Conservation (phyloP, 116 monocot genomes). For the Cymodocea nodosa region DNA sequence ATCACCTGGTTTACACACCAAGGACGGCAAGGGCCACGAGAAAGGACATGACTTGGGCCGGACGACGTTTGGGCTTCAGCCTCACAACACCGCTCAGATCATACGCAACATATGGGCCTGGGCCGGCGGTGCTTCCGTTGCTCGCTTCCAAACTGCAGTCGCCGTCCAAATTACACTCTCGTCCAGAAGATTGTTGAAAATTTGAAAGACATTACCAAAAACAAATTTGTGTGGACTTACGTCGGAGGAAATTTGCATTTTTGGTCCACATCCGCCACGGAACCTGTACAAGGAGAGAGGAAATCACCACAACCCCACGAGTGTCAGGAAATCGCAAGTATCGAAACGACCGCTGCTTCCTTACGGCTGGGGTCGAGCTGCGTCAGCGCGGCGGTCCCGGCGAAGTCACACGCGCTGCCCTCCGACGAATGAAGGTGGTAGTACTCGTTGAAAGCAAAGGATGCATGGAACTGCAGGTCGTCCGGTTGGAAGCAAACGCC, state of each 20-base stretch:
- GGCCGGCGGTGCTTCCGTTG: conserved; percentile 16
- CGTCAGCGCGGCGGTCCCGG: conserved; percentile 66
- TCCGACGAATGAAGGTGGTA: conserved; percentile 33
- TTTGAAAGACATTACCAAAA: not conserved
- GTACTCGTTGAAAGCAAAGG: conserved; percentile 92
- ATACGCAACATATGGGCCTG: not conserved
- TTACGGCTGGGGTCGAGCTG: conserved; percentile 55
- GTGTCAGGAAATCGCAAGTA: too few species aligned
- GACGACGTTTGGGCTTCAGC: too few species aligned
- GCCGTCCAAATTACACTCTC: not conserved
- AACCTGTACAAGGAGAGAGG: conserved; percentile 8
- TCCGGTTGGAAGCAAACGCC: conserved; percentile 57
- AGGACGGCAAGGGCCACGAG: too few species aligned
- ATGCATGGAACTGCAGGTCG: conserved; percentile 69
- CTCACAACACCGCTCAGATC: too few species aligned
- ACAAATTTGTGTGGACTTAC: conserved; percentile 14
- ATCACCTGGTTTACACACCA: too few species aligned
- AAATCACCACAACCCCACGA: not conserved
- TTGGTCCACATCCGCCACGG: conserved; percentile 18
- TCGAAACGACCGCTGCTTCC: not conserved
- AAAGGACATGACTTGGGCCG: too few species aligned
- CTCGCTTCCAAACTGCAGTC: conserved; percentile 15
- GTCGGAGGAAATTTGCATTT: conserved; percentile 58
- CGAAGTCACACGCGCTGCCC: conserved; percentile 68
- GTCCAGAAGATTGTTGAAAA: not conserved